phyloP scores from a whole-genome alignment of 805 yeast genomes.

The Candida chauliodis region DNA sequence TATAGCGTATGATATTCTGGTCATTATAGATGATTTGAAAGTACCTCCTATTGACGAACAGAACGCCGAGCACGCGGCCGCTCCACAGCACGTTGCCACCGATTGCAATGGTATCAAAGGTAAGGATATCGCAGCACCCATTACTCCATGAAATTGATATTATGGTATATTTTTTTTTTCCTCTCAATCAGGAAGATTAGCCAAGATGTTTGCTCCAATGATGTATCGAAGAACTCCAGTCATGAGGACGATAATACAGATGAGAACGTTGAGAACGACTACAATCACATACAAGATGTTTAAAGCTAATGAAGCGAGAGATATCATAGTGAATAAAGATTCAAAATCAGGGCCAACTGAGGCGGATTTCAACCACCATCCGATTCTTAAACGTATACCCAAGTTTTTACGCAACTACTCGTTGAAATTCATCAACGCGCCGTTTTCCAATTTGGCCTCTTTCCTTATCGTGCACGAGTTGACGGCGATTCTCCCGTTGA shows the following conservation, averaged over 20 bases:
- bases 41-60: conserved; percentile 51
- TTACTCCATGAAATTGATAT: conserved; percentile 15
- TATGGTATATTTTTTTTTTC: neutral
- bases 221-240: neutral
- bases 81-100: conserved; percentile 74
- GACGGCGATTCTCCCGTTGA: conserved; percentile 68
- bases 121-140: conserved; percentile 71
- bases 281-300: too few species aligned
- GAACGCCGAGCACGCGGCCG: conserved; percentile 68
- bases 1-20: conserved; percentile 83
- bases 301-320: too few species aligned
- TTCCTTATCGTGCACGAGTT: conserved; percentile 70
- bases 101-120: conserved; percentile 60
- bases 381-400: conserved; percentile 41
- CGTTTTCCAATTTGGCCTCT: conserved; percentile 57
- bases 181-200: neutral
- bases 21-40: conserved; percentile 71
- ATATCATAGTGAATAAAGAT: too few species aligned
- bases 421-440: conserved; percentile 48
- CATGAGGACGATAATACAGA: neutral
- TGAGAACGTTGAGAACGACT: neutral
- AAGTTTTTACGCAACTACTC: conserved; percentile 49
- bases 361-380: conserved; percentile 12
- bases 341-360: conserved; percentile 6
- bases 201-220: conserved; percentile 1